phyloP scores from a whole-genome alignment of 208 protist genomes.

The Crithidia expoeki region DNA sequence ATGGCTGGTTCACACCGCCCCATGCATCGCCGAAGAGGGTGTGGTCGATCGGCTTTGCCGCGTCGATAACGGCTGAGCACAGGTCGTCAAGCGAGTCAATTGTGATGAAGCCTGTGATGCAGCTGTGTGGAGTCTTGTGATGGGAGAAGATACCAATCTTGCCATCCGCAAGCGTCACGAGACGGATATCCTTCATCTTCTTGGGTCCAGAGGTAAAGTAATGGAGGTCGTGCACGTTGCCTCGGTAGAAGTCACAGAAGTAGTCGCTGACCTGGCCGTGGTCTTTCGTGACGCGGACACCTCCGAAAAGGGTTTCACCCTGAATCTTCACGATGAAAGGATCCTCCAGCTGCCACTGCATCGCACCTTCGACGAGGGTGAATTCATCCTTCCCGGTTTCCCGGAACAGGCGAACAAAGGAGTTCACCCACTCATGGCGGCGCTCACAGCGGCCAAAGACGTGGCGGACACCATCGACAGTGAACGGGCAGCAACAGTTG shows the following conservation, averaged over 20 bases:
- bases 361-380: constrained; percentile 47
- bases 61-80: constrained; percentile 45
- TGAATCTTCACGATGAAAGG: constrained; percentile 58
- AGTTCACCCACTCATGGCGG: constrained; percentile 59
- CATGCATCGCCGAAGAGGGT: constrained; percentile 64
- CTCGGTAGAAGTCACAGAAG: constrained; percentile 62
- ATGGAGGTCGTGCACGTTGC: constrained; percentile 33
- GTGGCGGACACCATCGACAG: constrained; percentile 45
- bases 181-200: constrained; percentile 70
- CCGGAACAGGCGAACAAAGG: constrained; percentile 47
- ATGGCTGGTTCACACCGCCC: constrained; percentile 67
- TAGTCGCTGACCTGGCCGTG: constrained; percentile 47
- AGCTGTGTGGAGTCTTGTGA: constrained; percentile 48
- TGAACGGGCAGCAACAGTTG: constrained; percentile 65
- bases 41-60: constrained; percentile 61
- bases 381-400: constrained; percentile 58
- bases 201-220: constrained; percentile 66
- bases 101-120: constrained; percentile 56
- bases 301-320: constrained; percentile 53
- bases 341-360: constrained; percentile 55
- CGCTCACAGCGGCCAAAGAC: constrained; percentile 57
- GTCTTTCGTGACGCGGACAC: constrained; percentile 60
- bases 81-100: constrained; percentile 57
- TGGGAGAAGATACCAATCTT: constrained; percentile 65
- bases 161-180: constrained; percentile 47